A percentile compares a stretch with the other conserved stretches of the same genome.
These are phyloP conservation scores for Mycosphaerelloides madeirae DNA, from an alignment of 2,329 filamentous ascomycete species.

Conservation along the genomic window DNA sequence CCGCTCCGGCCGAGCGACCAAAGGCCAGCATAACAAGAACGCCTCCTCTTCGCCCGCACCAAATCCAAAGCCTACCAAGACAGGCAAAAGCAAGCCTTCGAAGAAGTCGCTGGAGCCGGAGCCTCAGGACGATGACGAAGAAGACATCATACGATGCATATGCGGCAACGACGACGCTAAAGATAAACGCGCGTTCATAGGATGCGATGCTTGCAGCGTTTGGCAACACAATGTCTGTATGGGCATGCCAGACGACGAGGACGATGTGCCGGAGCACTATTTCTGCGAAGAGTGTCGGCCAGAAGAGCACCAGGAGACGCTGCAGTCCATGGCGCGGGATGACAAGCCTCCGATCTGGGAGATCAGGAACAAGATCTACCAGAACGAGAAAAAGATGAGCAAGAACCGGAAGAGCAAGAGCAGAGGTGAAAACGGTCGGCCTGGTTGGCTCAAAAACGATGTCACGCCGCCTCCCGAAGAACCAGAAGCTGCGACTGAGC, in stretches of 20 bases:
- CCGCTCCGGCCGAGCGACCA: conserved; percentile 91
- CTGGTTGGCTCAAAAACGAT: conserved; percentile 32
- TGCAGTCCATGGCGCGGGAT: conserved; percentile 72
- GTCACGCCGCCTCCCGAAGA: conserved; percentile 10
- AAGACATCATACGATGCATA: conserved; percentile 75
- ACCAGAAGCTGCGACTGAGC: conserved; percentile 5
- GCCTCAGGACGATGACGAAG: conserved; percentile 50
- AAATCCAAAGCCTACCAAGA: conserved; percentile 37
- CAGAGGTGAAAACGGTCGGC: conserved; percentile 26
- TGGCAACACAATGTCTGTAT: conserved; percentile 99
- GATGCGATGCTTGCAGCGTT: conserved; percentile 83
- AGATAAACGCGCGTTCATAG: conserved; percentile 87
- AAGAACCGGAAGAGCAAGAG: conserved; percentile 55
- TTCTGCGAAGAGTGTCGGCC: conserved; percentile 89
- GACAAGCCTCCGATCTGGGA: conserved; percentile 74
- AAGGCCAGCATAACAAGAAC: conserved; percentile 91
- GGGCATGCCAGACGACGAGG: conserved; percentile 70
- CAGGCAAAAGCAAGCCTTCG: conserved; percentile 38
- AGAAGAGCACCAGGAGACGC: conserved; percentile 72
- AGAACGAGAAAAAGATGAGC: conserved; percentile 55
- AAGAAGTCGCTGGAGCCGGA: conserved; percentile 41
- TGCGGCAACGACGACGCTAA: conserved; percentile 87
- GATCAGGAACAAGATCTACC: conserved; percentile 33
- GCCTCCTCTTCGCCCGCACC: conserved; percentile 50
- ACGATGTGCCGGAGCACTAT: conserved; percentile 77